These are phyloP conservation scores for Thalia dealbata DNA, from an alignment of 176 grass and related monocot genomes.

Conservation along the genomic window DNA sequence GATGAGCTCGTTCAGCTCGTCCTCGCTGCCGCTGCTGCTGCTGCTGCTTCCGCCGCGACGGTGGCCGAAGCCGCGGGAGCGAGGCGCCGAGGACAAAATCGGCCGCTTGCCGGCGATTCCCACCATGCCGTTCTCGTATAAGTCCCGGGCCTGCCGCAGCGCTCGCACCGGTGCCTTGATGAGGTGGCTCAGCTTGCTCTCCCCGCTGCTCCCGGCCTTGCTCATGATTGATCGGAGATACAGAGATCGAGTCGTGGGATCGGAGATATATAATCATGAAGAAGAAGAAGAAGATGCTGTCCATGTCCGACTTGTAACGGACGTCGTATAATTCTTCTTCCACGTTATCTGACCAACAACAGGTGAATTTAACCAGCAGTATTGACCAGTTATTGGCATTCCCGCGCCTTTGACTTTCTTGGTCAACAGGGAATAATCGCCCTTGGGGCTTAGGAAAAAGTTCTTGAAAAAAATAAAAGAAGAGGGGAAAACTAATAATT, in stretches of 20 bases:
- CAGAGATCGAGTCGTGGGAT: background rate
- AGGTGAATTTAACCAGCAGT: too few species aligned
- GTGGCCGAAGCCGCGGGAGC: constrained; percentile 31
- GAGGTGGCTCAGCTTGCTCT: constrained; percentile 23
- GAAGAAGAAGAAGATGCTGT: background rate
- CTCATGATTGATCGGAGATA: background rate
- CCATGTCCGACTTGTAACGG: background rate
- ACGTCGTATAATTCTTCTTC: background rate
- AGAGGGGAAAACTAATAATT: too few species aligned
- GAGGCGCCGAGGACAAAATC: constrained; percentile 3
- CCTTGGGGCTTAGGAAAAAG: too few species aligned
- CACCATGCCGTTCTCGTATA: constrained; percentile 48
- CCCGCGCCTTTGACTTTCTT: too few species aligned
- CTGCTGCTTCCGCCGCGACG: too few species aligned
- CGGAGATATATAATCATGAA: background rate
- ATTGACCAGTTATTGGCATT: too few species aligned
- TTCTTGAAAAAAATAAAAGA: too few species aligned
- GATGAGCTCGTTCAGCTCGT: constrained; percentile 59
- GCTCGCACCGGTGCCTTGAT: constrained; percentile 29
- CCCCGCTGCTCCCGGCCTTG: background rate
- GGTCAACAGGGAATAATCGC: too few species aligned
- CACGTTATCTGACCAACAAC: too few species aligned
- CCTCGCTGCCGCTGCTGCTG: constrained; percentile 19
- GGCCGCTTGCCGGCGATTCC: constrained; percentile 34
- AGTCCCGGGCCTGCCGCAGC: constrained; percentile 42